Percentiles rank a stretch among this genome's conserved stretches.
These are phyloP conservation scores for Wickerhamomyces tratensis DNA, from an alignment of 805 yeast genomes.

Conservation along the genomic window DNA sequence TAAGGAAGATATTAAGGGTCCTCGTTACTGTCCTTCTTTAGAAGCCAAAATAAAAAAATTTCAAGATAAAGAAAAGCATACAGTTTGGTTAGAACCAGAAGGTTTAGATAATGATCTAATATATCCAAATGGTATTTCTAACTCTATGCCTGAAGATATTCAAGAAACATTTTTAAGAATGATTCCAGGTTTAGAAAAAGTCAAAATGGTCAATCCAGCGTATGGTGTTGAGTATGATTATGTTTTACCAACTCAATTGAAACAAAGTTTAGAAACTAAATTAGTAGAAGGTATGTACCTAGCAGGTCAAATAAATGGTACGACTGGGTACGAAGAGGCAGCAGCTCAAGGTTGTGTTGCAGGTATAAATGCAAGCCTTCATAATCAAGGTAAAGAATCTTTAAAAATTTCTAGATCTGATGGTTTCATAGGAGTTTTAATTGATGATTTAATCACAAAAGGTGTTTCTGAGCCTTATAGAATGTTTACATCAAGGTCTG, in stretches of 20 bases:
- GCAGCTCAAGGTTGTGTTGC: slow-evolving; percentile 95
- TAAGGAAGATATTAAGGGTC: slow-evolving; percentile 90
- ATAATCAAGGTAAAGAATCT: slow-evolving; percentile 28
- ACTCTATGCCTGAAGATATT: slow-evolving; percentile 92
- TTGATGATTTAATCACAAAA: slow-evolving; percentile 89
- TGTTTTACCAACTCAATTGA: slow-evolving; percentile 85
- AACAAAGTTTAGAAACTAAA: slow-evolving; percentile 73
- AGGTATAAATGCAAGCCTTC: slow-evolving; percentile 87
- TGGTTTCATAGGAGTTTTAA: slow-evolving; percentile 85
- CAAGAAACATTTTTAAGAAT: slow-evolving; percentile 65
- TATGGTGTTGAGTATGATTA: slow-evolving; percentile 99
- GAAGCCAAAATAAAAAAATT: slow-evolving; percentile 84
- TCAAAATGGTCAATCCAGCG: slow-evolving; percentile 86
- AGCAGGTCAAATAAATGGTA: slow-evolving; percentile 98
- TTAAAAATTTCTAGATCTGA: slow-evolving; percentile 62
- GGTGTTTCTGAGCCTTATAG: slow-evolving; percentile 97
- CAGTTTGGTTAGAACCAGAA: slow-evolving; percentile 95
- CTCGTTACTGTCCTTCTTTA: slow-evolving; percentile 94
- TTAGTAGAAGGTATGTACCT: slow-evolving; percentile 65
- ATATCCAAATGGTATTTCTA: slow-evolving; percentile 93
- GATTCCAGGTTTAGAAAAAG: slow-evolving; percentile 86
- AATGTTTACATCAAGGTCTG: slow-evolving; percentile 96
- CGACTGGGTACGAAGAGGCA: slow-evolving; percentile 98
- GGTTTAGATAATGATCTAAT: slow-evolving; percentile 81
- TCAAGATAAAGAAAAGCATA: slow-evolving; percentile 64